phyloP scores from a whole-genome alignment of 2,329 filamentous ascomycete species.

The Amphichorda felina region DNA sequence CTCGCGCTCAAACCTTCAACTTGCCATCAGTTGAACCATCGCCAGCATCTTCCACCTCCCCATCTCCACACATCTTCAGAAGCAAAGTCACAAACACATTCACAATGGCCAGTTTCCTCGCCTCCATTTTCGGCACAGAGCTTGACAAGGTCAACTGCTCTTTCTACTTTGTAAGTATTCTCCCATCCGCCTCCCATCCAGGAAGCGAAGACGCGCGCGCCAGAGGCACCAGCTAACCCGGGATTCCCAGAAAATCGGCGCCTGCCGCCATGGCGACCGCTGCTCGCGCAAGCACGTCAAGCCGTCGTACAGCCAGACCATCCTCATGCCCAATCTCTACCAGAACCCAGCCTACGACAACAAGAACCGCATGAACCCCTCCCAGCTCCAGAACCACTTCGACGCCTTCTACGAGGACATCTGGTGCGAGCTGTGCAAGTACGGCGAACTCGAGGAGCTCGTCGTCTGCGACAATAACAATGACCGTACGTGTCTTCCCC shows the following conservation, averaged over 20 bases:
- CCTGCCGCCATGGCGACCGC: slow-evolving; percentile 94
- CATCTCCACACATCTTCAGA: not conserved
- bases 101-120: slow-evolving; percentile 91
- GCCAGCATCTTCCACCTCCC: not conserved
- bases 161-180: slow-evolving; percentile 58
- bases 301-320: slow-evolving; percentile 93
- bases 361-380: slow-evolving; percentile 92
- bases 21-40: too few species aligned
- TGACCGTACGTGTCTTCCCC: slow-evolving; percentile 53
- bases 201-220: too few species aligned
- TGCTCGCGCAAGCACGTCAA: slow-evolving; percentile 99
- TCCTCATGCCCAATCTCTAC: slow-evolving; percentile 97
- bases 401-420: slow-evolving; percentile 99
- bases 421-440: slow-evolving; percentile 99
- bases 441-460: slow-evolving; percentile 92
- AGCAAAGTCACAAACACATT: not conserved
- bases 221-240: too few species aligned
- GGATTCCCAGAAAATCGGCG: slow-evolving; percentile 83
- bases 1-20: too few species aligned
- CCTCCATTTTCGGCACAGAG: slow-evolving; percentile 98
- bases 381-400: slow-evolving; percentile 97
- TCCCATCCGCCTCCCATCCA: too few species aligned
- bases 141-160: slow-evolving; percentile 99
- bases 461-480: slow-evolving; percentile 99
- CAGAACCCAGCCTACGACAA: slow-evolving; percentile 97